These are phyloP conservation scores for Metschnikowia drakensbergensis DNA, from an alignment of 805 yeast genomes.

Conservation along the genomic window DNA sequence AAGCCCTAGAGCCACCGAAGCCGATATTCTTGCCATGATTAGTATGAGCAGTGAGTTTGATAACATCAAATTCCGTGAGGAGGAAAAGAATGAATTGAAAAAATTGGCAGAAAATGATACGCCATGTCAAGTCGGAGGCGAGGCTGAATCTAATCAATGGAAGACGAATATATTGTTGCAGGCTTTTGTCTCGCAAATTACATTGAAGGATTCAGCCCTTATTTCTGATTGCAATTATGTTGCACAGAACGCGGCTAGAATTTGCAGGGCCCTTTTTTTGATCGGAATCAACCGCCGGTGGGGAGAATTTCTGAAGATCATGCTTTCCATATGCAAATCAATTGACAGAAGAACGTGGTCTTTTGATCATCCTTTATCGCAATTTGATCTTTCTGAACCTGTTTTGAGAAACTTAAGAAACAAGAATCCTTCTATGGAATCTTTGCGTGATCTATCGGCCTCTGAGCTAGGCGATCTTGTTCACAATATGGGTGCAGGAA, in stretches of 20 bases:
- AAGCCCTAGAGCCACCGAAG: constrained; percentile 83
- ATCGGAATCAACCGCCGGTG: constrained; percentile 86
- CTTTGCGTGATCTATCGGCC: constrained; percentile 65
- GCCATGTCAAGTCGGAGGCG: constrained; percentile 82
- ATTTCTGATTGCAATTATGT: constrained; percentile 86
- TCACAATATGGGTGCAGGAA: constrained; percentile 76
- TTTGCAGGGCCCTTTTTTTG: constrained; percentile 83
- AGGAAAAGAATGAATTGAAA: constrained; percentile 74
- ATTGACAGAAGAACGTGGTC: constrained; percentile 86
- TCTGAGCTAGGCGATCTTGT: constrained; percentile 86
- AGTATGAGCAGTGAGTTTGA: constrained; percentile 94
- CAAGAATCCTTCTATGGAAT: constrained; percentile 66
- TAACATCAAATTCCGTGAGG: constrained; percentile 81
- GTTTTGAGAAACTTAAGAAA: constrained; percentile 59
- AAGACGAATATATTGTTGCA: constrained; percentile 87
- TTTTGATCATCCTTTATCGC: constrained; percentile 83
- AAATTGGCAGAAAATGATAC: constrained; percentile 53
- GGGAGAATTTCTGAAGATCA: constrained; percentile 74
- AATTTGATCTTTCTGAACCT: constrained; percentile 73
- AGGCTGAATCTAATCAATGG: constrained; percentile 69
- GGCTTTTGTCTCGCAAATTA: constrained; percentile 76
- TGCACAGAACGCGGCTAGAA: constrained; percentile 93
- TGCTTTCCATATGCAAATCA: constrained; percentile 80
- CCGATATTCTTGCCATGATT: constrained; percentile 83
- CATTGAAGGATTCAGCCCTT: constrained; percentile 73